A percentile compares a stretch with the other conserved stretches of the same genome.
Conservation (phyloP, 2,329 filamentous ascomycete species). For the Chalaropsis ovoidea region DNA sequence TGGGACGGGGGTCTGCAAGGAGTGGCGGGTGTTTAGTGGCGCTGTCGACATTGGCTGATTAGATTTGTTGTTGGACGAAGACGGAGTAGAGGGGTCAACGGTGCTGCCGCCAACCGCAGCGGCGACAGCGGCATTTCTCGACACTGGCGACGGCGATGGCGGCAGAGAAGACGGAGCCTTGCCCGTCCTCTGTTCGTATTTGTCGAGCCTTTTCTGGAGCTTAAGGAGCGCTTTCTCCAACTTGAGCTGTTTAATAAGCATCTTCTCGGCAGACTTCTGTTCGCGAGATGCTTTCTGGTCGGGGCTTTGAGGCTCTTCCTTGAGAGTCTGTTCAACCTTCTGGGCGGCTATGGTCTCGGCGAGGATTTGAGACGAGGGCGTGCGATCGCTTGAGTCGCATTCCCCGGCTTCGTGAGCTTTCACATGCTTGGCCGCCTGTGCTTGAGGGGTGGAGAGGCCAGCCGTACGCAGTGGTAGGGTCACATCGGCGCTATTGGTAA, state of each 20-base stretch:
- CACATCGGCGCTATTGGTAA: neutral
- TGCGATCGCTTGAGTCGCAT: constrained; percentile 7
- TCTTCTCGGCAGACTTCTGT: constrained; percentile 6
- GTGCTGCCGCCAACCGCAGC: neutral
- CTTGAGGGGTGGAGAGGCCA: neutral
- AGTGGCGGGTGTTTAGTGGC: constrained; percentile 4
- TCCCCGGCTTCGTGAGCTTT: constrained; percentile 5
- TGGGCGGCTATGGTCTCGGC: neutral
- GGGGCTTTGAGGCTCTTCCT: neutral
- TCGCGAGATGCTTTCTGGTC: neutral
- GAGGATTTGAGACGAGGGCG: constrained; percentile 6
- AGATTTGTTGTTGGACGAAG: constrained; percentile 11
- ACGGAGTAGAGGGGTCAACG: neutral
- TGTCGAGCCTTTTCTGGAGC: neutral
- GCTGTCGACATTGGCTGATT: constrained; percentile 14
- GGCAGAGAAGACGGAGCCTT: neutral
- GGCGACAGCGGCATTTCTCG: neutral
- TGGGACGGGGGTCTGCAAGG: constrained; percentile 12
- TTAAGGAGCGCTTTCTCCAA: neutral
- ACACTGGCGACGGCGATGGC: neutral
- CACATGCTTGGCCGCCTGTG: neutral
- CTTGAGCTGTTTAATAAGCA: neutral
- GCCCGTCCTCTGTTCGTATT: neutral
- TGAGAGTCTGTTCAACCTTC: neutral
- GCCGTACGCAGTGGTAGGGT: neutral